Conservation (phyloP, 495 filamentous ascomycete genomes). For the Xylaria bambusicola region DNA sequence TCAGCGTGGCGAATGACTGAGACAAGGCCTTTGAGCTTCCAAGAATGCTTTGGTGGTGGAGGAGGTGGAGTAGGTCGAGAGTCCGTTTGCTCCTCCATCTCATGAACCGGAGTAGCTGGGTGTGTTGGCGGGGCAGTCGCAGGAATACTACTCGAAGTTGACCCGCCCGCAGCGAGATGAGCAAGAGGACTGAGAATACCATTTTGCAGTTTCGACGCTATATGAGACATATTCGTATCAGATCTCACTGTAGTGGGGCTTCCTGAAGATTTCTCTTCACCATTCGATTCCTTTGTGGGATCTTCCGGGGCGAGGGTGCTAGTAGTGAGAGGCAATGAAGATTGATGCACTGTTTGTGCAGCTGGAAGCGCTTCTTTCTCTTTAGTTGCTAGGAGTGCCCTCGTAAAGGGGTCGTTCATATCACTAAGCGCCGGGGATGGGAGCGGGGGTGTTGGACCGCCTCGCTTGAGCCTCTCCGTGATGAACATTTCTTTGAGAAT, state of each 20-base stretch:
- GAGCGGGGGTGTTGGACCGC: constrained; percentile 44
- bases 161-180: constrained; percentile 34
- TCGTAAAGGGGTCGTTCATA: constrained; percentile 41
- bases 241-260: constrained; percentile 33
- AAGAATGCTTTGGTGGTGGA: constrained; percentile 89
- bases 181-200: constrained; percentile 37
- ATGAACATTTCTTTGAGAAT: constrained; percentile 88
- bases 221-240: constrained; percentile 31
- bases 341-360: constrained; percentile 30
- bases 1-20: constrained; percentile 95
- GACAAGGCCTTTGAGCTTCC: constrained; percentile 98
- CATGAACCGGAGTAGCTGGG: constrained; percentile 42
- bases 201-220: constrained; percentile 37
- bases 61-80: constrained; percentile 58
- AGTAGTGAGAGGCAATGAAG: constrained; percentile 34
- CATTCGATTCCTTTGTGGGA: constrained; percentile 28
- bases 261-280: constrained; percentile 33
- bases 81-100: constrained; percentile 28
- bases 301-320: constrained; percentile 39
- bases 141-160: constrained; percentile 39
- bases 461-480: constrained; percentile 62
- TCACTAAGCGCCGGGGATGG: constrained; percentile 49
- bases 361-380: constrained; percentile 38
- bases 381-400: constrained; percentile 31
- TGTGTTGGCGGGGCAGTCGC: constrained; percentile 46